phyloP scores from a whole-genome alignment of 148 eudicot species.

The Nyssa sinensis region DNA sequence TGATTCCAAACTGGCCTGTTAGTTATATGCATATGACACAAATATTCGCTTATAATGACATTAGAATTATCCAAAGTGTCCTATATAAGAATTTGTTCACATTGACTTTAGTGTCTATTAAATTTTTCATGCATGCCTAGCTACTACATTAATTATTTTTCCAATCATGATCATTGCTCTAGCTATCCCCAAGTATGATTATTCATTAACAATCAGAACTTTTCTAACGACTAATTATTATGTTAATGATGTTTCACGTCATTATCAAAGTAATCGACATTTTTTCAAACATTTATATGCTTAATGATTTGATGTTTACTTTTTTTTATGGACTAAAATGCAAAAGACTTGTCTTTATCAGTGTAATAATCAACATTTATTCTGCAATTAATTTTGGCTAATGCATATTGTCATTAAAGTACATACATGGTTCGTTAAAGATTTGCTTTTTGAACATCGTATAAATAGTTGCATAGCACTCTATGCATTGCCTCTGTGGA shows the following conservation, averaged over 20 bases:
- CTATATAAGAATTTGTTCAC: neutral
- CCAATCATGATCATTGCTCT: neutral
- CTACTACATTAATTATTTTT: neutral
- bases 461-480: too few relatives aligned
- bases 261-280: neutral
- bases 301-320: neutral
- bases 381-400: neutral
- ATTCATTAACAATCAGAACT: neutral
- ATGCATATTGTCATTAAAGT: conserved; percentile 5
- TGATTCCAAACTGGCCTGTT: too few relatives aligned
- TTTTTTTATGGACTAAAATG: neutral
- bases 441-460: too few relatives aligned
- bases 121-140: neutral
- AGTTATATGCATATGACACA: too few relatives aligned
- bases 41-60: neutral
- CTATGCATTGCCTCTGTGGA: too few relatives aligned
- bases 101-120: neutral
- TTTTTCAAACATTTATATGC: neutral
- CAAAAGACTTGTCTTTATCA: neutral
- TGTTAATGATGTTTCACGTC: neutral
- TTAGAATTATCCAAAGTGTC: neutral
- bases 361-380: neutral
- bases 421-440: too few relatives aligned
- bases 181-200: neutral
- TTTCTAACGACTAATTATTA: neutral